Evolutionary conservation across 805 yeast genomes (phyloP).

Genomic region (Yamadazyma paraphyllophila): DNA sequence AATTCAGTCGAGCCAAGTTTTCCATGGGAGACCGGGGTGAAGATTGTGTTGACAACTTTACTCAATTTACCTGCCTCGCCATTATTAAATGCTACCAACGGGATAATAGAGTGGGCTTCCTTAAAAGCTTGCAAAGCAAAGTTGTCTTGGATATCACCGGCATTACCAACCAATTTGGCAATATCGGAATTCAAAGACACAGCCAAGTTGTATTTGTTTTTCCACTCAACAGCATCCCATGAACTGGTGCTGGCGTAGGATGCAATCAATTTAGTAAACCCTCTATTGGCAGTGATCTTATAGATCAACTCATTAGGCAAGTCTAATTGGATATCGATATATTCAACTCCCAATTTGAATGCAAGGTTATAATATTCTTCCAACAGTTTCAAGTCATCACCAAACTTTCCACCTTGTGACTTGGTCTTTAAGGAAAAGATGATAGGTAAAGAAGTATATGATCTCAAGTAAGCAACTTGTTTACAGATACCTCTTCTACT

Average conservation of each 20-base stretch:
- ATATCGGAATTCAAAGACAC: slow-evolving; percentile 63
- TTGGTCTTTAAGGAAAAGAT: slow-evolving; percentile 76
- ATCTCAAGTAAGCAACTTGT: slow-evolving; percentile 70
- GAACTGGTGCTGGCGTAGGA: slow-evolving; percentile 59
- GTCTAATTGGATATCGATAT: slow-evolving; percentile 74
- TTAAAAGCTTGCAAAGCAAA: slow-evolving; percentile 70
- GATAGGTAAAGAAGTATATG: slow-evolving; percentile 65
- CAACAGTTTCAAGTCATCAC: slow-evolving; percentile 53
- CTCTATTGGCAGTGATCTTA: slow-evolving; percentile 50
- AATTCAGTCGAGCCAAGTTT: slow-evolving; percentile 60
- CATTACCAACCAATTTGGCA: slow-evolving; percentile 81
- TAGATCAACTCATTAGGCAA: slow-evolving; percentile 57
- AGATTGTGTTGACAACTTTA: slow-evolving; percentile 65
- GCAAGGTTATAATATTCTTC: slow-evolving; percentile 58
- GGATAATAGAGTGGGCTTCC: slow-evolving; percentile 48
- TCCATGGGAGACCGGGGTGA: slow-evolving; percentile 84
- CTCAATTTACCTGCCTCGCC: slow-evolving; percentile 75
- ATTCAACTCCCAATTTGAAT: slow-evolving; percentile 75
- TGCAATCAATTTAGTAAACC: slow-evolving; percentile 71
- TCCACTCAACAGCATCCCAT: slow-evolving; percentile 78
- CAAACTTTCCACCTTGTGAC: slow-evolving; percentile 81
- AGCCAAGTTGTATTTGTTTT: slow-evolving; percentile 66
- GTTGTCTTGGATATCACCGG: slow-evolving; percentile 64
- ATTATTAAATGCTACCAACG: slow-evolving; percentile 83
- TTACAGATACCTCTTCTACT: slow-evolving; percentile 60